A percentile compares a stretch with the other conserved stretches of the same genome.
Conservation (phyloP, 2,329 filamentous ascomycete genomes). For the Penicillium sp. region DNA sequence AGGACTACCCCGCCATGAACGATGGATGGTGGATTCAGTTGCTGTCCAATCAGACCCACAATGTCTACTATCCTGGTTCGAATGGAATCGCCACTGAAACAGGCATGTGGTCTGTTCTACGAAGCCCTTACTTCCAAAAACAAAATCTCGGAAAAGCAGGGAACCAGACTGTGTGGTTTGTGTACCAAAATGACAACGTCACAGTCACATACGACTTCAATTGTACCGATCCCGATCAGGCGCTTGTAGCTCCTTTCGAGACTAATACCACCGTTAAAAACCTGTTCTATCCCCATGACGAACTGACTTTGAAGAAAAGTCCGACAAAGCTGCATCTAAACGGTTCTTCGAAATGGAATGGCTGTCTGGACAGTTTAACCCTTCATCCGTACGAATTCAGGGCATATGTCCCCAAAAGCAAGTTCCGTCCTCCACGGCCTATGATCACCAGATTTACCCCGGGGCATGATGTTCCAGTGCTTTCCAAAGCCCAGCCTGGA, state of each 20-base stretch:
- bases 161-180: slow-evolving; percentile 48
- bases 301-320: slow-evolving; percentile 52
- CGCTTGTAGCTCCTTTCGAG: slow-evolving; percentile 59
- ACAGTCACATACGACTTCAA: slow-evolving; percentile 58
- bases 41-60: slow-evolving; percentile 57
- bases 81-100: slow-evolving; percentile 55
- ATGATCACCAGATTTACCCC: slow-evolving; percentile 62
- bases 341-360: slow-evolving; percentile 50
- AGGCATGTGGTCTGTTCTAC: slow-evolving; percentile 61
- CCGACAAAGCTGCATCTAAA: slow-evolving; percentile 49
- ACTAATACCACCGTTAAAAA: slow-evolving; percentile 59
- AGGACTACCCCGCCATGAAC: slow-evolving; percentile 58
- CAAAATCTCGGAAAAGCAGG: slow-evolving; percentile 52
- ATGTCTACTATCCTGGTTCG: slow-evolving; percentile 55
- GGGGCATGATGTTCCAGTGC: slow-evolving; percentile 60
- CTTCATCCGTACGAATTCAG: slow-evolving; percentile 60
- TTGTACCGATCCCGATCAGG: slow-evolving; percentile 51
- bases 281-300: slow-evolving; percentile 62
- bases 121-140: slow-evolving; percentile 50
- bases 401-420: slow-evolving; percentile 57
- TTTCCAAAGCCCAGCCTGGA: slow-evolving; percentile 47
- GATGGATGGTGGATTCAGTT: slow-evolving; percentile 58
- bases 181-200: slow-evolving; percentile 49
- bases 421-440: slow-evolving; percentile 54
- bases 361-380: slow-evolving; percentile 56